Evolutionary conservation across 2,329 filamentous ascomycete species (phyloP), one percentile per base, ranked within the genome.

Genomic region (Fusarium sambucinum): DNA sequence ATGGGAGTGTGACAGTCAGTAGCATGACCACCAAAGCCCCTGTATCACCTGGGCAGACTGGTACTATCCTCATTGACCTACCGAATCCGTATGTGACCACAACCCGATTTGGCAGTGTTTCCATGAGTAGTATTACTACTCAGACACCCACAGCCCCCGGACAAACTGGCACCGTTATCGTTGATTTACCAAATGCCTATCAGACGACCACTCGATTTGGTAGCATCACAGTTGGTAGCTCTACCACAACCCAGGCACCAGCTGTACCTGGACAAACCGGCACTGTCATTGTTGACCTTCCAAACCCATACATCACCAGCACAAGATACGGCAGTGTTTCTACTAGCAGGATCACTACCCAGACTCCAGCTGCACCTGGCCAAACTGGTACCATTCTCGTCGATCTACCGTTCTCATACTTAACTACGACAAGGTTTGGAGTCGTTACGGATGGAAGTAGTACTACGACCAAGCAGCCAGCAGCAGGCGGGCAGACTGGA

Each of bases 91-190:
- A 59, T 5, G 6, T 7, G 2, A 61, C 58, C 1, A 32, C 13
- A 7, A 61, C 58, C 6, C 40, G 27, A 10, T 59, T 53, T 5
- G 59, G 59, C 3, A 25, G 21, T 2, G 27, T 46, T 2, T 14
- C 19, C 1, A 2, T 16, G 0, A 59, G 59, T 10, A 53, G 29
- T 17, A 6, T 40, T 10, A 38, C 17, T 2, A 59, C 58, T 0
- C 8, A 17, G 1, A 7, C 32, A 2, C 44, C 44, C 1, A 5
- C 21, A 1, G 7, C 11, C 3, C 29, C 56, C 3, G 59, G 42
- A 0, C 30, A 60, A 16, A 62, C 47, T 30, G 59, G 19, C 3
- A 62, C 59, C 6, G 29, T 57, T 1, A n/a, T 57, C 3, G 19
- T 60, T 16, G 27, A 59, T 8, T 21, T 50, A 2, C 58, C 58